Base-by-base conservation (phyloP, 2,329 filamentous ascomycete genomes). In the Kalmusia sp. region DNA sequence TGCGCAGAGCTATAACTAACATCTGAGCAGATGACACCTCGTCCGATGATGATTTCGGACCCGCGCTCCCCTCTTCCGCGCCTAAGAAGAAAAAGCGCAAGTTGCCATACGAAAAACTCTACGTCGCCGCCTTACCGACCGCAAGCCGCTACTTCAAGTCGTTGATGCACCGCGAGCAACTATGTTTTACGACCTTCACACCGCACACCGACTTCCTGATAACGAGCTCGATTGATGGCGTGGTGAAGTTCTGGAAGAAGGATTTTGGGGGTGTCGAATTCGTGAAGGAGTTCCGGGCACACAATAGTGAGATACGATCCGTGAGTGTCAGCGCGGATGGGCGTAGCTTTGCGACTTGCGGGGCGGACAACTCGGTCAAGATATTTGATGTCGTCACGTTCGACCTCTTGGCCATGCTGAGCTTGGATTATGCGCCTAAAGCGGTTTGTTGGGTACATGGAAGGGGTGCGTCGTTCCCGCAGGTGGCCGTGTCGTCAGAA, bases 161-260 rank as follows among this genome's bases (percentile, higher is more conserved):
- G 39, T 82, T 99, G 68, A 99, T 99, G 96, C 95, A 99, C 83
- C 93, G 93, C 78, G 95, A 99, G 63, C 92, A 96, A 77, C 78
- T 99, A 44, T 85, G 89, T 52, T 98, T 93, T 68, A 85, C 91
- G 58, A 96, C 88, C 11, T 87, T 96, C 73, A 96, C 96, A 1
- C 93, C 93, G 1, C 80, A 89, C 54, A 97, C 93, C 54, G 95
- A 98, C 64, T 99, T 99, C 71, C 81, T 99, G 31, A 95, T 99
- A 58, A 99, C 95, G 1, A 91, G 90, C 56, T 98, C 95, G 0
- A 79, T 91, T 37, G 95, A 99, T 71, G 96, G 96, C n/a, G 89
- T 93, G 0, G 93, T 98, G 64, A 99, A 99, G 76, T 99, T 99
- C 74, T 99, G 95, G 95, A 99, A 99, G 79, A 99, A 99, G 79